phyloP scores from a whole-genome alignment of 305 asterid genomes.

The Fraxinus xanthoxyloides region DNA sequence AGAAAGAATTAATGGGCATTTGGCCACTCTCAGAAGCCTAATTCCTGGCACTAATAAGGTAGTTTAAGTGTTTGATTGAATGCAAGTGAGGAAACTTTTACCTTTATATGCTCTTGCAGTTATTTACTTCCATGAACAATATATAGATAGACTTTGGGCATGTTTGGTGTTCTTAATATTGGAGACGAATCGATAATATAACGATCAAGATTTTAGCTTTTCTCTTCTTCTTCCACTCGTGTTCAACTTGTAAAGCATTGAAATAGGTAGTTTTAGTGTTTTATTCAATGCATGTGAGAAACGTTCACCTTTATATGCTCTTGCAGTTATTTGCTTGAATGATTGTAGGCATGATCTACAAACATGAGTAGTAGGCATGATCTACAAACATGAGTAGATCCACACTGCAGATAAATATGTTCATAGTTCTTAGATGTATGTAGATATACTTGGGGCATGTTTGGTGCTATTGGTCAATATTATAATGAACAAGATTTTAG shows the following conservation, averaged over 20 bases:
- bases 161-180: not conserved
- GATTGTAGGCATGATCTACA: not conserved
- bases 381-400: not conserved
- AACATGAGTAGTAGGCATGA: not conserved
- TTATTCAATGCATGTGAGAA: not conserved
- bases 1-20: constrained; percentile 74
- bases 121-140: not conserved
- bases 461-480: not conserved
- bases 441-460: not conserved
- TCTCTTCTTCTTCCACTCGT: not conserved
- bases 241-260: not conserved
- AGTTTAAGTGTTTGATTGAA: not conserved
- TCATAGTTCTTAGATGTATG: not conserved
- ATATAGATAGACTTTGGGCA: not conserved
- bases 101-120: not conserved
- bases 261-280: constrained; percentile 37
- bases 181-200: not conserved
- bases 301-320: not conserved
- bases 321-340: not conserved
- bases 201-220: not conserved
- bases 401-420: not conserved
- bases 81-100: not conserved
- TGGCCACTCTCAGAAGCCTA: constrained; percentile 68
- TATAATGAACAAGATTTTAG: not conserved
- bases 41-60: constrained; percentile 78